Conservation (phyloP, 2,329 filamentous ascomycete genomes). For the Calonectria leucothoes region DNA sequence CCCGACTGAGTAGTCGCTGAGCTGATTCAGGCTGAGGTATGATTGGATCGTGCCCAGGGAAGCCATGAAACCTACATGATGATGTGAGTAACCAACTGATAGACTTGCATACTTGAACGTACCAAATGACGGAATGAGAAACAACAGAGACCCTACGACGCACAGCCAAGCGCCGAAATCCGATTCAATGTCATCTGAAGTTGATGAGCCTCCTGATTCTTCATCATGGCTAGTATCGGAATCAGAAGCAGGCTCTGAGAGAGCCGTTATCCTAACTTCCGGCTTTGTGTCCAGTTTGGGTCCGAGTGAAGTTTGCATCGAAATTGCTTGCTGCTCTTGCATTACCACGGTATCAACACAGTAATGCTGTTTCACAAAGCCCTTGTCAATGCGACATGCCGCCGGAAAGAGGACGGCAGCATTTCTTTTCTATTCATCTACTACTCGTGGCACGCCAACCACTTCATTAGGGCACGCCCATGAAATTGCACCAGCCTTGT, state of each 20-base stretch:
- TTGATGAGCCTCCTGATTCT: not conserved
- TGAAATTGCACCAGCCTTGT: not conserved
- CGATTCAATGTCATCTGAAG: conserved; percentile 13
- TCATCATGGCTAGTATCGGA: conserved; percentile 7
- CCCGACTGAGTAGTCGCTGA: conserved; percentile 50
- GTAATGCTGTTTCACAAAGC: not conserved
- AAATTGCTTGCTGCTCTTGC: not conserved
- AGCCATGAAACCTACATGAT: conserved; percentile 53
- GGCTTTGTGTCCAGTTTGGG: not conserved
- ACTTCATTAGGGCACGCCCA: not conserved
- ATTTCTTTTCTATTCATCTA: not conserved
- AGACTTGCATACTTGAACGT: too few species aligned
- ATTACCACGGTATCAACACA: too few species aligned
- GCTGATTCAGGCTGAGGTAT: conserved; percentile 56
- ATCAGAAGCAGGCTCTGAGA: not conserved
- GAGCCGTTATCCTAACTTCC: not conserved
- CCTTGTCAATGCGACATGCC: not conserved
- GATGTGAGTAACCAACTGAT: not conserved
- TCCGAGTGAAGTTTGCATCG: not conserved
- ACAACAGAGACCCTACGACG: conserved; percentile 28
- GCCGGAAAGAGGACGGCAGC: not conserved
- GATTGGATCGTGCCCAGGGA: conserved; percentile 58
- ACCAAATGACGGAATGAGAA: conserved; percentile 24
- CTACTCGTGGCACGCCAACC: not conserved
- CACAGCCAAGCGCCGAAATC: conserved; percentile 25